Evolutionary conservation across 1,139 yeast species (phyloP).

Genomic region (Trichomonascaceae sp.): DNA sequence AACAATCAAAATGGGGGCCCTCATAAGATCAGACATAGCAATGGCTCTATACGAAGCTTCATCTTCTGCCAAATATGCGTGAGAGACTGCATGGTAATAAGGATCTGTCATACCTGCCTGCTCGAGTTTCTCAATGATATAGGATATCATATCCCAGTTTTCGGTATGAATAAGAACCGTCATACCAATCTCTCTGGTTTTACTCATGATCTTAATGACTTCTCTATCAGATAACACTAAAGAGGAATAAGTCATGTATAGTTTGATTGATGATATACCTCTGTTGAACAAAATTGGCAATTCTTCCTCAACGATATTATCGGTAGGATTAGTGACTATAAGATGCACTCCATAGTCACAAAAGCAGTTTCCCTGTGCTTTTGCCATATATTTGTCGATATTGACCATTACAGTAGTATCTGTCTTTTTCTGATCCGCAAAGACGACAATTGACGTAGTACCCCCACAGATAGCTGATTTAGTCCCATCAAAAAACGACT

Average conservation of each 20-base stretch:
- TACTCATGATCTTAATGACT: conserved; percentile 36
- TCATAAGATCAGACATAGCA: conserved; percentile 37
- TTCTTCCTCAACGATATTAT: conserved; percentile 28
- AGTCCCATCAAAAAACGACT: conserved; percentile 40
- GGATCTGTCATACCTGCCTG: conserved; percentile 37
- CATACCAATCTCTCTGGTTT: conserved; percentile 38
- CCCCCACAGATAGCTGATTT: conserved; percentile 55
- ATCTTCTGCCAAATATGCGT: conserved; percentile 43
- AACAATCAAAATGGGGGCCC: conserved; percentile 42
- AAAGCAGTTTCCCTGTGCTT: conserved; percentile 34
- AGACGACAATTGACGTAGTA: conserved; percentile 41
- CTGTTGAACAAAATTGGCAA: conserved; percentile 23
- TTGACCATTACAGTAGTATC: conserved; percentile 16
- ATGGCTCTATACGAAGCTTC: conserved; percentile 47
- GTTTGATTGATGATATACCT: conserved; percentile 43
- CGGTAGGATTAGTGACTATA: conserved; percentile 35
- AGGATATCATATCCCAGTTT: conserved; percentile 41
- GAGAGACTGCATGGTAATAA: conserved; percentile 40
- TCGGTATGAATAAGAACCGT: conserved; percentile 49
- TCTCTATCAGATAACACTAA: conserved; percentile 38
- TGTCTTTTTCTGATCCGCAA: conserved; percentile 39
- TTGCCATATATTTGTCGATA: conserved; percentile 21
- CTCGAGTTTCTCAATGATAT: conserved; percentile 36
- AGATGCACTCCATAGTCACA: conserved; percentile 45
- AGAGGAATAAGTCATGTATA: conserved; percentile 44